Base-by-base conservation (phyloP, 305 asterid genomes). In the Euphrasia arctica region DNA sequence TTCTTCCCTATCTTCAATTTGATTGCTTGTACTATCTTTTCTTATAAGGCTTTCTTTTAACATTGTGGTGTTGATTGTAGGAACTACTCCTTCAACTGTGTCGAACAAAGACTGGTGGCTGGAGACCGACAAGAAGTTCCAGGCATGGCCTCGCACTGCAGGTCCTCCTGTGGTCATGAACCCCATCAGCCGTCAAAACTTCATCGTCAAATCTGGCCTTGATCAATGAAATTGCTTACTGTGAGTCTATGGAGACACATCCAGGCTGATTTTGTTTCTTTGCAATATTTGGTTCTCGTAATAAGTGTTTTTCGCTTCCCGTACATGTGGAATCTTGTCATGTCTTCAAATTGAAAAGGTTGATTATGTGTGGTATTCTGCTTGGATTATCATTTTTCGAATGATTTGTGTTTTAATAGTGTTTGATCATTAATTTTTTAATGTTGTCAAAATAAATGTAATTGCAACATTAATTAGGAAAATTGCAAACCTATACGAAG, bases 71-170 rank as follows among this genome's bases (percentile, higher is more conserved):
- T 58, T 57, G 13, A 9, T 59, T 65, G 32, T 58, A 92, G 96
- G 98, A 58, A 71, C 85, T 36, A 92, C 89, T 32, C 97, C 98
- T 18, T 28, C 7, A 7, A 92, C 95, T 13, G 74, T 92, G 71
- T 58, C 88, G 42, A 70, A 47, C 70, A 81, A 81, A 25, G 91
- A 81, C 0, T 92, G 98, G 98, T 62, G 58, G 81, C 72, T 65
- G 64, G 97, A 82, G 77, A 92, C 98, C 0, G 97, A 92, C 81
- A 90, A 84, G 62, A 87, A 90, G 86, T 75, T 89, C 67, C 96
- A 90, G 83, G 97, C 97, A 34, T 92, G 96, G 97, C 98, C 98
- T 27, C 96, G 98, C 41, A 84, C 94, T 68, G 97, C 98, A 13
- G 98, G 98, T 29, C 96, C 97, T 11, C 98, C 98, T 0, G 97